phyloP scores from a whole-genome alignment of 768 basidiomycete genomes.

The Pisolithus tinctorius region DNA sequence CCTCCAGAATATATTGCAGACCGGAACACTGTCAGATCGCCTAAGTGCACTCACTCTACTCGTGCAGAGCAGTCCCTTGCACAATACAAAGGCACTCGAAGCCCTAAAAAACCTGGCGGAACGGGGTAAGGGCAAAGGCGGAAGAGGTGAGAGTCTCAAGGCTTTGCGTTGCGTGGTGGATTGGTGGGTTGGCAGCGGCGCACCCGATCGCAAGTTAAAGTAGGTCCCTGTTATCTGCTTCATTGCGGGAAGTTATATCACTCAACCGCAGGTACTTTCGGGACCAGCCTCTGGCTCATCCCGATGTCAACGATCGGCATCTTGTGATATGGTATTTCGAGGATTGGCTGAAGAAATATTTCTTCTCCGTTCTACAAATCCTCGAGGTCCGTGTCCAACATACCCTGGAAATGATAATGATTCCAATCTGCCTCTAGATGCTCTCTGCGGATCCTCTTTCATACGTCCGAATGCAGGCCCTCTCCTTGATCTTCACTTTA shows the following conservation, averaged over 20 bases:
- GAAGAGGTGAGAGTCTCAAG: slow-evolving; percentile 88
- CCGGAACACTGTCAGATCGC: slow-evolving; percentile 88
- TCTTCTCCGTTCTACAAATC: slow-evolving; percentile 85
- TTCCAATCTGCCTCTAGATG: slow-evolving; percentile 36
- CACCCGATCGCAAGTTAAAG: slow-evolving; percentile 81
- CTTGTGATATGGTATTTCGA: slow-evolving; percentile 87
- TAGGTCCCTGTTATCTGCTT: slow-evolving; percentile 30
- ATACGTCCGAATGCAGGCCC: slow-evolving; percentile 82
- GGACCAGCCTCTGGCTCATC: slow-evolving; percentile 72
- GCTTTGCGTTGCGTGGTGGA: slow-evolving; percentile 88
- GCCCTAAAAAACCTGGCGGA: slow-evolving; percentile 71
- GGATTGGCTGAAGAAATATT: slow-evolving; percentile 96
- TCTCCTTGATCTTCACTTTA: slow-evolving; percentile 71
- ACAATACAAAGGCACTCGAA: slow-evolving; percentile 78
- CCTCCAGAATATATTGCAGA: slow-evolving; percentile 75
- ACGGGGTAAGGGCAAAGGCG: slow-evolving; percentile 73
- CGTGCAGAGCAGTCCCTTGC: slow-evolving; percentile 82
- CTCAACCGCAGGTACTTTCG: slow-evolving; percentile 69
- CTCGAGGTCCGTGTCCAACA: slow-evolving; percentile 59
- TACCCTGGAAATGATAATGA: neutral
- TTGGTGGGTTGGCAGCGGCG: slow-evolving; percentile 98
- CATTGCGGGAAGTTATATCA: neutral
- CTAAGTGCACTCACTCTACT: slow-evolving; percentile 86
- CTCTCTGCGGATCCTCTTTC: slow-evolving; percentile 79
- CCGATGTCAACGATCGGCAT: slow-evolving; percentile 60